Percentiles rank a stretch among this genome's conserved stretches.
Evolutionary conservation across 176 grass and related monocot genomes (phyloP).

Genomic region (Phragmites australis): DNA sequence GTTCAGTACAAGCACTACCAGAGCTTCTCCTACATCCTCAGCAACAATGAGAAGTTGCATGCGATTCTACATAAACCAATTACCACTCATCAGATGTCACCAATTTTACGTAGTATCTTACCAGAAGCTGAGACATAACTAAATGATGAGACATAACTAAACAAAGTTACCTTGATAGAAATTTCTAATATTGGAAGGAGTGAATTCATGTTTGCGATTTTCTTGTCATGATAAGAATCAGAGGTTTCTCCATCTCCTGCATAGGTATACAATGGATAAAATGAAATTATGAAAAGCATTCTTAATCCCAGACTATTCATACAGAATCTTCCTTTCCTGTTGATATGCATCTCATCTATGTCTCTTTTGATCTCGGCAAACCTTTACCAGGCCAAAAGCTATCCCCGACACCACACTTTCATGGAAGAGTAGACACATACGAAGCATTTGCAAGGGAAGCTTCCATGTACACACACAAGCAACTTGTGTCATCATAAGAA

Average conservation of each 20-base stretch:
- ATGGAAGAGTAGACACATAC: too few relatives aligned
- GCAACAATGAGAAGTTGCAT: slow-evolving; percentile 79
- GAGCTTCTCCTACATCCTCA: slow-evolving; percentile 85
- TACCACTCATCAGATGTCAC: slow-evolving; percentile 26
- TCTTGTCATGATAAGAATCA: slow-evolving; percentile 97
- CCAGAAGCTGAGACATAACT: background rate
- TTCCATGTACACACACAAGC: too few relatives aligned
- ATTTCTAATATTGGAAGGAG: slow-evolving; percentile 70
- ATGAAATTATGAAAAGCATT: too few relatives aligned
- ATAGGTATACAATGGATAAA: slow-evolving; percentile 37
- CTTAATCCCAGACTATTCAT: background rate
- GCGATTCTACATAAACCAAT: slow-evolving; percentile 54
- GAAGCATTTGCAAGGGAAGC: too few relatives aligned
- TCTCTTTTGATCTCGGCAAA: background rate
- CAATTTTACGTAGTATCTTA: slow-evolving; percentile 12
- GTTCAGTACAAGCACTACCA: slow-evolving; percentile 79
- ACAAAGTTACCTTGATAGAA: slow-evolving; percentile 65
- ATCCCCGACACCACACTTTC: background rate
- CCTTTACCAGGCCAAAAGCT: background rate
- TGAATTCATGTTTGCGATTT: slow-evolving; percentile 86
- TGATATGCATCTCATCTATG: background rate
- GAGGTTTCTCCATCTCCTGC: slow-evolving; percentile 78
- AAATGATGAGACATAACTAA: too few relatives aligned
- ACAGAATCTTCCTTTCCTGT: background rate
- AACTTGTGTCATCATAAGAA: too few relatives aligned